These are phyloP conservation scores for Talaromyces islandicus DNA, from an alignment of 2,329 filamentous ascomycete genomes.

Conservation along the genomic window DNA sequence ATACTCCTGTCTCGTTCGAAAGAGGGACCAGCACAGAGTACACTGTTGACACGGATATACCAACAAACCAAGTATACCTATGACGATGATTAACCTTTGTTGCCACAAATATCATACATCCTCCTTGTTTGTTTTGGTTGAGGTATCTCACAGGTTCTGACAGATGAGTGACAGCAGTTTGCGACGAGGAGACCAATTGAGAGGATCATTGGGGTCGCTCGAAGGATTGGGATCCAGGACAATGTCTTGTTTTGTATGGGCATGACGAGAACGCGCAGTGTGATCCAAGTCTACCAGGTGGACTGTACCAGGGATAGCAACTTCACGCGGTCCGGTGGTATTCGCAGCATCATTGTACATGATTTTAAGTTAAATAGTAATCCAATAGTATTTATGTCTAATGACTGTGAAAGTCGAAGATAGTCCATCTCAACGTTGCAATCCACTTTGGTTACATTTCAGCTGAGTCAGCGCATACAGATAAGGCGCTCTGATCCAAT, in stretches of 20 bases:
- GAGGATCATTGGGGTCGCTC: conserved; percentile 41
- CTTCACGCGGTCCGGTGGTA: no score
- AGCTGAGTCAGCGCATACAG: no score
- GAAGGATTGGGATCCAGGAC: conserved; percentile 40
- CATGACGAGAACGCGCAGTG: conserved; percentile 25
- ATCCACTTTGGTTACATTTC: no score
- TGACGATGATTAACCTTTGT: background rate
- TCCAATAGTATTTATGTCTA: no score
- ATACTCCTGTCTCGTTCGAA: conserved; percentile 29
- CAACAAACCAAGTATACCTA: conserved; percentile 27
- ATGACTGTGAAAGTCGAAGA: no score
- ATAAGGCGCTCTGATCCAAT: no score
- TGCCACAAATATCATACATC: background rate
- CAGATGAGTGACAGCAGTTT: conserved; percentile 39
- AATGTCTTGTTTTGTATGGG: conserved; percentile 30
- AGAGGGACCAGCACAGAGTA: conserved; percentile 35
- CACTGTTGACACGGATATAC: conserved; percentile 14
- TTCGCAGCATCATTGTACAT: no score
- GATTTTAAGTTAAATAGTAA: no score
- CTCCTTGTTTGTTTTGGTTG: background rate
- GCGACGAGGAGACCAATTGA: conserved; percentile 37
- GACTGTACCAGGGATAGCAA: conserved; percentile 36
- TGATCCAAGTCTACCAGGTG: conserved; percentile 38
- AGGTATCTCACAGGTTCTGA: conserved; percentile 31
- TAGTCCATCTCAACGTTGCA: no score